Base-by-base conservation (phyloP, 2,329 filamentous ascomycete genomes). In the Trichoderma atrobrunneum region DNA sequence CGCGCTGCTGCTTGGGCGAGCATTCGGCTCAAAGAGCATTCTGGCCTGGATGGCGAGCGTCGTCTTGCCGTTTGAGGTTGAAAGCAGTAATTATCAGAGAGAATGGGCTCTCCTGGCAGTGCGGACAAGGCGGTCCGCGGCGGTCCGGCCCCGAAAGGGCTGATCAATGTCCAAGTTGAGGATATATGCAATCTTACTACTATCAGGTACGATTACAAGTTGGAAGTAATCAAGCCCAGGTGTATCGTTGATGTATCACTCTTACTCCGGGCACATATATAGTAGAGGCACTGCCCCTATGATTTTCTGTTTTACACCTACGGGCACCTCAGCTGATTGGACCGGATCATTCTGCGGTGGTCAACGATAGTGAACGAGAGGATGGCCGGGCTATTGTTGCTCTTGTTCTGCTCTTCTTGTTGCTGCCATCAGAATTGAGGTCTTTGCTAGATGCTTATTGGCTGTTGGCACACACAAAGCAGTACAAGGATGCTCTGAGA, bases 1-100 rank as follows among this genome's bases (percentile, higher is more conserved):
- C 5, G 66, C 36, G 56, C 39, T 28, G 56, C 21, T 24, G 14
- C 56, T 61, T 69, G 26, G 66, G 66, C 26, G 56, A 69, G 26
- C 48, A 39, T 32, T 61, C 66, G 66, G 66, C 66, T 61, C 66
- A 61, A 69, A 21, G 24, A 70, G 28, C 51, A 70, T 24, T 36
- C 24, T 67, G 64, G 32, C 54, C 56, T 60, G 36, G n/a, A 28
- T 39, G 36, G 30, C n/a, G 32, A 62, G 10, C 14, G 18, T 68
- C 24, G 11, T 60, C 61, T 30, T 10, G 24, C 30, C 48, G 30
- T 26, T 36, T 26, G 63, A n/a, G 48, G 26, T 61, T 51, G 28
- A 34, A 69, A 69, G 28, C 56, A 69, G 56, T 69, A 60, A 69
- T 69, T 61, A 32, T 26, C 14, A 60, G 56, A 69, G 66, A 69